Evolutionary conservation across 2,329 filamentous ascomycete genomes (phyloP).

Genomic region (Trichoderma guizhouense): DNA sequence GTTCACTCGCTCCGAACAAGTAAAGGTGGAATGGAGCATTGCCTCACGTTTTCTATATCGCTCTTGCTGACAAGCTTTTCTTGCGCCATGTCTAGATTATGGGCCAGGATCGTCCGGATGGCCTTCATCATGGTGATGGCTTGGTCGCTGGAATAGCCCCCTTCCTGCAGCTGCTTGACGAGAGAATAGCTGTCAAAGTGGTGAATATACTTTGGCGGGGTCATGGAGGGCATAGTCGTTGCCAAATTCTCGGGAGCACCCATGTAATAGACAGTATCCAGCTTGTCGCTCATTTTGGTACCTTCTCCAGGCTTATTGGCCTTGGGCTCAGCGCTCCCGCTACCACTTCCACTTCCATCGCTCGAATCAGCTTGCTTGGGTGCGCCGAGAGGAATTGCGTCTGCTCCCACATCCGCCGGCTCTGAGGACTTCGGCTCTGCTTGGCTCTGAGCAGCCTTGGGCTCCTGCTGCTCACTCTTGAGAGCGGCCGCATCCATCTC

Average conservation of each 20-base stretch:
- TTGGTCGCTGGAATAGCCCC: constrained; percentile 71
- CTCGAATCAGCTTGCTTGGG: neutral
- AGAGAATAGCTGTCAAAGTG: constrained; percentile 95
- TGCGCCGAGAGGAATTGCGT: neutral
- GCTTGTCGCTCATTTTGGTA: constrained; percentile 25
- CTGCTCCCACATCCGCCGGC: neutral
- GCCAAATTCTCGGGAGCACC: constrained; percentile 38
- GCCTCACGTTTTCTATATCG: constrained; percentile 74
- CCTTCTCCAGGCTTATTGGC: neutral
- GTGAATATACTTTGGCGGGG: constrained; percentile 79
- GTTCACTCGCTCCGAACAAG: neutral
- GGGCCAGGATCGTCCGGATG: constrained; percentile 69
- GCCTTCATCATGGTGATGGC: constrained; percentile 90
- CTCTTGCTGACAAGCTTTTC: constrained; percentile 81
- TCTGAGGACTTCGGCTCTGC: neutral
- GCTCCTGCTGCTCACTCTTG: neutral
- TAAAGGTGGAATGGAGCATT: neutral
- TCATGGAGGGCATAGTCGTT: constrained; percentile 61
- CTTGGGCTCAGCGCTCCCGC: neutral
- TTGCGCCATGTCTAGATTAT: constrained; percentile 78
- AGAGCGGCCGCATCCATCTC: neutral
- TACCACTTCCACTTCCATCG: neutral
- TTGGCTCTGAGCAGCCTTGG: neutral
- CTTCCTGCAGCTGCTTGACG: constrained; percentile 73
- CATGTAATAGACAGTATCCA: constrained; percentile 51